Percentiles rank a stretch among this genome's conserved stretches.
Evolutionary conservation across 192 early-diverging fungal species (phyloP).

Genomic region (Coemansia sp.): DNA sequence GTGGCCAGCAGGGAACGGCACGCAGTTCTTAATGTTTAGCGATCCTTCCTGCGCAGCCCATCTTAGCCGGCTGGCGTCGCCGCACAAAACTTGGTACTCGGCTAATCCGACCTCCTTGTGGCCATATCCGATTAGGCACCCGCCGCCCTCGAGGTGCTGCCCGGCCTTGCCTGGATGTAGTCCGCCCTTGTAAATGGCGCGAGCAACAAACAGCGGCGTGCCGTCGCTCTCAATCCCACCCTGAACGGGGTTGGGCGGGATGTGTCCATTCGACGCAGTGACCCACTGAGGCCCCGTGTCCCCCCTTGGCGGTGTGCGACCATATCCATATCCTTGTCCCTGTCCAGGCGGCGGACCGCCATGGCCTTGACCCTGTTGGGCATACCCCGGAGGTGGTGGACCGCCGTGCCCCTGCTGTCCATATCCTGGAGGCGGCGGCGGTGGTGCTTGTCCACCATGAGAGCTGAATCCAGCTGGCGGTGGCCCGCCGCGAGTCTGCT

Average conservation of each 20-base stretch:
- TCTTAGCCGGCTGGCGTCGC: slow-evolving; percentile 58
- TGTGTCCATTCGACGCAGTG: slow-evolving; percentile 38
- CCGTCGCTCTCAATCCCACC: slow-evolving; percentile 64
- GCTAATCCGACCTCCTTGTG: slow-evolving; percentile 57
- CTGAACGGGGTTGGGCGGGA: slow-evolving; percentile 60
- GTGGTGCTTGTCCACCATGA: background rate
- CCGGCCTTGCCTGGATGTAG: slow-evolving; percentile 58
- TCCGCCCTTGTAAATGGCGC: slow-evolving; percentile 56
- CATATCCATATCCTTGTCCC: slow-evolving; percentile 1
- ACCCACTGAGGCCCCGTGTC: slow-evolving; percentile 43
- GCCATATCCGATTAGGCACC: slow-evolving; percentile 58
- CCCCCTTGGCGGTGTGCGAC: background rate
- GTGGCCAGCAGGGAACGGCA: slow-evolving; percentile 42
- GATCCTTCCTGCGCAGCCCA: slow-evolving; percentile 57
- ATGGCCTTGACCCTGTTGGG: background rate
- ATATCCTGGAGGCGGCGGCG: background rate
- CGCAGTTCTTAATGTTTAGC: slow-evolving; percentile 45
- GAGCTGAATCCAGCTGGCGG: background rate
- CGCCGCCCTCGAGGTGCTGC: slow-evolving; percentile 52
- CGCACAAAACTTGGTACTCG: slow-evolving; percentile 66
- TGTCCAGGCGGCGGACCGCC: background rate
- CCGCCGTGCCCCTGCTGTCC: background rate
- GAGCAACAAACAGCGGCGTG: slow-evolving; percentile 61
- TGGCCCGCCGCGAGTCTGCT: background rate
- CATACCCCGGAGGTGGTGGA: background rate